A percentile compares a stretch with the other conserved stretches of the same genome.
Evolutionary conservation across 768 basidiomycete genomes (phyloP).

Genomic region (Termitomyces eurrhizus): DNA sequence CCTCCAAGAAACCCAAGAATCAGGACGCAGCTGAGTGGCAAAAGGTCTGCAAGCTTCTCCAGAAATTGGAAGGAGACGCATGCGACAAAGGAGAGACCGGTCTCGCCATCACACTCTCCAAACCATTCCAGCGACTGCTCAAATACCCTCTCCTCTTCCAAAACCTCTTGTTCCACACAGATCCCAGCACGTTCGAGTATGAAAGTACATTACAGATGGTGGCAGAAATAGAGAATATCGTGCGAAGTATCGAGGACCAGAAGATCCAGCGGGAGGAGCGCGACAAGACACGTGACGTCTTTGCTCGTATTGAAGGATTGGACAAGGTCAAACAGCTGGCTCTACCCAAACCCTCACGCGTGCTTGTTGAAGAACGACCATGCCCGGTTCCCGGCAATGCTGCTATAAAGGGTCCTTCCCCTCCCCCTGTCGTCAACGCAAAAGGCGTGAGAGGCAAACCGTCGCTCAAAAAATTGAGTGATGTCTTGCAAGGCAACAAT

Average conservation of each 20-base stretch:
- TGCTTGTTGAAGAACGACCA: slow-evolving; percentile 80
- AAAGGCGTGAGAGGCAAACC: slow-evolving; percentile 77
- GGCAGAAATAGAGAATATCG: slow-evolving; percentile 93
- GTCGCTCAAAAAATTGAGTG: slow-evolving; percentile 86
- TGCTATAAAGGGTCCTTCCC: slow-evolving; percentile 33
- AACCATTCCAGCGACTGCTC: slow-evolving; percentile 94
- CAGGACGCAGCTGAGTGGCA: slow-evolving; percentile 78
- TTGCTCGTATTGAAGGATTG: slow-evolving; percentile 94
- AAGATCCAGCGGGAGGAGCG: slow-evolving; percentile 96
- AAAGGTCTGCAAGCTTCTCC: slow-evolving; percentile 69
- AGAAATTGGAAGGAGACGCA: slow-evolving; percentile 75
- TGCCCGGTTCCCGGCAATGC: slow-evolving; percentile 31
- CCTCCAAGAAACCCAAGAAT: slow-evolving; percentile 76
- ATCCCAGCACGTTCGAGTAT: slow-evolving; percentile 96
- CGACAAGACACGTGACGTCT: slow-evolving; percentile 91
- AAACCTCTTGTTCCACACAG: slow-evolving; percentile 94
- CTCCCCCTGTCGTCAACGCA: slow-evolving; percentile 39
- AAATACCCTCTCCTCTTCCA: slow-evolving; percentile 98
- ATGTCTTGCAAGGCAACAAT: slow-evolving; percentile 64
- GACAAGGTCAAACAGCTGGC: slow-evolving; percentile 93
- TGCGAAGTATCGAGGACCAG: slow-evolving; percentile 96
- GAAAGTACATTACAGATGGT: slow-evolving; percentile 96
- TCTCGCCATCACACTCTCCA: slow-evolving; percentile 90
- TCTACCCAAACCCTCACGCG: slow-evolving; percentile 82
- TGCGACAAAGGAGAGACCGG: slow-evolving; percentile 90